Evolutionary conservation across 1,284 basidiomycete genomes (phyloP).

Genomic region (Phlebopus sp.): DNA sequence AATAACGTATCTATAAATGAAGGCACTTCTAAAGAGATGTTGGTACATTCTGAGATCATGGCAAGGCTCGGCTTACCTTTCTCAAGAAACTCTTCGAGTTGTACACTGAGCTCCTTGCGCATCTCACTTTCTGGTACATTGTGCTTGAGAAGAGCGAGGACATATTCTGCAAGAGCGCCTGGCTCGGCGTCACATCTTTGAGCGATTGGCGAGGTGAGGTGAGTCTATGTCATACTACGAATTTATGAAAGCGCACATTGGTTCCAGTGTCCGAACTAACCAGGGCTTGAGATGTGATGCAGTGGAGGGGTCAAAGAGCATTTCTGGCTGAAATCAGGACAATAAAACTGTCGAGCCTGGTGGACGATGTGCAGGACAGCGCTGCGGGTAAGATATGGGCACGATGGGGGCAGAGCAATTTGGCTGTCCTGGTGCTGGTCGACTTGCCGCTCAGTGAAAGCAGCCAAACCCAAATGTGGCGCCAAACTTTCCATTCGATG

Average conservation of each 20-base stretch:
- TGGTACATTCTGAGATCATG: slow-evolving; percentile 8
- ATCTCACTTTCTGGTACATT: slow-evolving; percentile 83
- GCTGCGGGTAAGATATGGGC: background rate
- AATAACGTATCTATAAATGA: slow-evolving; percentile 85
- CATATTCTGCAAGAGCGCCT: slow-evolving; percentile 89
- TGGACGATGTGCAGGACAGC: background rate
- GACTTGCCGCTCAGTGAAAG: background rate
- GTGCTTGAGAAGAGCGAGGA: slow-evolving; percentile 91
- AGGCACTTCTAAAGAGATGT: slow-evolving; percentile 55
- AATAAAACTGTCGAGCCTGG: background rate
- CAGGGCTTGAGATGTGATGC: slow-evolving; percentile 71
- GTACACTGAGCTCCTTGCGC: slow-evolving; percentile 70
- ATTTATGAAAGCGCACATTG: slow-evolving; percentile 58
- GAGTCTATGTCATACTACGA: slow-evolving; percentile 1
- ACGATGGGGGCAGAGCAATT: background rate
- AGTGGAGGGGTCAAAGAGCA: slow-evolving; percentile 66
- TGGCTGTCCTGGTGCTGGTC: background rate
- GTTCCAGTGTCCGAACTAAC: slow-evolving; percentile 82
- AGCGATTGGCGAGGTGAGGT: slow-evolving; percentile 13
- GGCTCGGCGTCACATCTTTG: slow-evolving; percentile 93
- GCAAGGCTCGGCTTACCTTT: slow-evolving; percentile 54
- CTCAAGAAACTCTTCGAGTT: slow-evolving; percentile 91
- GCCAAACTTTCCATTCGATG: background rate
- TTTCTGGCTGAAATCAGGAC: slow-evolving; percentile 25
- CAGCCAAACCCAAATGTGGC: background rate